These are phyloP conservation scores for Phyllosticta capitalensis DNA, from an alignment of 2,329 filamentous ascomycete species.

Conservation along the genomic window DNA sequence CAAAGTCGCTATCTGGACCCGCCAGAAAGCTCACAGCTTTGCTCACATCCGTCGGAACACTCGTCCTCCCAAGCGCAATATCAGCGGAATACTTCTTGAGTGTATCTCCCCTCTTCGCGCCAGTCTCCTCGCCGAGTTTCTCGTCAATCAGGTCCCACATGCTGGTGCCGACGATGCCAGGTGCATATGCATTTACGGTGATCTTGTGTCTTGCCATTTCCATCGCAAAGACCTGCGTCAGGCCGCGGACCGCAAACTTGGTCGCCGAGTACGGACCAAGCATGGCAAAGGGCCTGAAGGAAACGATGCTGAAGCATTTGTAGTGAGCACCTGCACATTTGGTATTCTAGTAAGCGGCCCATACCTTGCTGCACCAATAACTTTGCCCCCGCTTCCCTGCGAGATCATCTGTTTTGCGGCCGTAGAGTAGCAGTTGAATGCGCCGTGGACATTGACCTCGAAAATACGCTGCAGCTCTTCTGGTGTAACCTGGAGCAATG, in stretches of 20 bases:
- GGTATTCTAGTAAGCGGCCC: not conserved
- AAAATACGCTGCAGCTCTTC: conserved; percentile 52
- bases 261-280: conserved; percentile 54
- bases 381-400: conserved; percentile 42
- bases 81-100: conserved; percentile 47
- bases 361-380: conserved; percentile 42
- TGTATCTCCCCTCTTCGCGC: conserved; percentile 42
- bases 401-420: conserved; percentile 57
- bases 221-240: conserved; percentile 58
- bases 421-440: conserved; percentile 55
- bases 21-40: conserved; percentile 54
- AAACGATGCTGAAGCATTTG: conserved; percentile 37
- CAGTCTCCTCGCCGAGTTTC: conserved; percentile 44
- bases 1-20: conserved; percentile 50
- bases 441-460: conserved; percentile 54
- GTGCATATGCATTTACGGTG: conserved; percentile 57
- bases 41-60: conserved; percentile 54
- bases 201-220: conserved; percentile 56
- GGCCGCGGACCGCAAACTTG: conserved; percentile 58
- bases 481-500: conserved; percentile 46
- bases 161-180: conserved; percentile 55
- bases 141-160: conserved; percentile 65
- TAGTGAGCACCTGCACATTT: not conserved
- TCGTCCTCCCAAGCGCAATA: conserved; percentile 48
- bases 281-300: conserved; percentile 50